phyloP scores from a whole-genome alignment of 148 eudicot genomes.

The Persicaria maculosa region DNA sequence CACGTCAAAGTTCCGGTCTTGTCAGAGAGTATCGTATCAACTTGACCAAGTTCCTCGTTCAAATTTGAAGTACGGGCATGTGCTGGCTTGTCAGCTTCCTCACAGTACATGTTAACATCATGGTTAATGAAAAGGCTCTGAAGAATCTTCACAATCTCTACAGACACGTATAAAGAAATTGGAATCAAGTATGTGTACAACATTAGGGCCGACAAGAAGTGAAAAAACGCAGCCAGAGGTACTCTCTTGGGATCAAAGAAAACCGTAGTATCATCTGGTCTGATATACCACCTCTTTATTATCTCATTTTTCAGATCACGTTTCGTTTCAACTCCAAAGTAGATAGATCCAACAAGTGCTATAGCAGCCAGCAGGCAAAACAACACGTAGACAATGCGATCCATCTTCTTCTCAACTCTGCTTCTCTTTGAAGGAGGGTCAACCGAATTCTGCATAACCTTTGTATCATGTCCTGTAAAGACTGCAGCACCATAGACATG shows the following conservation, averaged over 20 bases:
- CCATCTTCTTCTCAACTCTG: constrained; percentile 81
- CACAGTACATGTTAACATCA: constrained; percentile 75
- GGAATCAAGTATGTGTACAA: constrained; percentile 76
- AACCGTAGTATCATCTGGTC: constrained; percentile 43
- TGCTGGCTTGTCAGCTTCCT: constrained; percentile 83
- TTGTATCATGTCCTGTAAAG: constrained; percentile 85
- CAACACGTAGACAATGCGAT: constrained; percentile 60
- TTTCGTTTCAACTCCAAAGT: constrained; percentile 62
- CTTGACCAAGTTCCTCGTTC: constrained; percentile 93
- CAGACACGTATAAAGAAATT: constrained; percentile 77
- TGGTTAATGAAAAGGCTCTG: constrained; percentile 71
- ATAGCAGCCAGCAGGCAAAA: constrained; percentile 53
- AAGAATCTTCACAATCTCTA: constrained; percentile 80
- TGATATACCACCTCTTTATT: constrained; percentile 74
- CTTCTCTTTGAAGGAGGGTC: constrained; percentile 91
- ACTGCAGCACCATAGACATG: constrained; percentile 72
- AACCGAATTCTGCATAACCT: constrained; percentile 81
- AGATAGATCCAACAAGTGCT: constrained; percentile 61
- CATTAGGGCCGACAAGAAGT: constrained; percentile 70
- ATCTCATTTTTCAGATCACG: constrained; percentile 39
- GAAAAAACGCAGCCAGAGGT: constrained; percentile 50
- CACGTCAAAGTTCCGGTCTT: constrained; percentile 92
- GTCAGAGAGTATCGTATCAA: constrained; percentile 84
- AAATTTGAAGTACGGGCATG: constrained; percentile 87
- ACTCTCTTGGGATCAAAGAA: constrained; percentile 52